Conservation (phyloP, 768 basidiomycete genomes). For the Auricularia sp. region DNA sequence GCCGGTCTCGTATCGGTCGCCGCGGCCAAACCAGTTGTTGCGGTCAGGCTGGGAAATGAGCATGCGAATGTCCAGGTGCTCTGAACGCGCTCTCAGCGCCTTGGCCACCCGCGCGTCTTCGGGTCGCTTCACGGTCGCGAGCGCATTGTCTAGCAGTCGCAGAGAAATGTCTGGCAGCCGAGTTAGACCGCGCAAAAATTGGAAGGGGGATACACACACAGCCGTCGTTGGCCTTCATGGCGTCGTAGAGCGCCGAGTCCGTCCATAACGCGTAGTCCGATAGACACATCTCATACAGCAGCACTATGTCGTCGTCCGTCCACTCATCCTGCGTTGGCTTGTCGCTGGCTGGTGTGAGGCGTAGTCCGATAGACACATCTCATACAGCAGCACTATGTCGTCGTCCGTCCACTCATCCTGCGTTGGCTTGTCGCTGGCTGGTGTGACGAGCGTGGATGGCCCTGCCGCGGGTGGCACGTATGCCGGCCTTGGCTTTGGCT, state of each 20-base stretch:
- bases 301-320: constrained; percentile 35
- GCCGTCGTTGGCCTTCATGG: constrained; percentile 33
- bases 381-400: constrained; percentile 41
- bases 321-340: background rate
- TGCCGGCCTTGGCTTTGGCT: too few relatives aligned
- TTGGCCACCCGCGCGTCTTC: constrained; percentile 44
- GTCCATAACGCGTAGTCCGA: constrained; percentile 63
- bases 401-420: constrained; percentile 17
- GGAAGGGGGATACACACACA: constrained; percentile 10
- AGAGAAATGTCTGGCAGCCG: constrained; percentile 32
- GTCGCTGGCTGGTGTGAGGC: constrained; percentile 11
- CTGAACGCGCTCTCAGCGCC: constrained; percentile 42
- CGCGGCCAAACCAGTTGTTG: constrained; percentile 18
- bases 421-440: background rate
- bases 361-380: constrained; percentile 61
- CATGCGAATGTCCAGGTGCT: constrained; percentile 49
- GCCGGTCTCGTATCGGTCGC: constrained; percentile 27
- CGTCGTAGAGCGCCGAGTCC: constrained; percentile 42
- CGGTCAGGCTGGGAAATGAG: constrained; percentile 35
- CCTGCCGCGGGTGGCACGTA: too few relatives aligned
- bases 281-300: constrained; percentile 47
- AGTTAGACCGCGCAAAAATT: constrained; percentile 41
- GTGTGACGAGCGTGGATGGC: background rate
- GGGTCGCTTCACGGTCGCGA: constrained; percentile 15
- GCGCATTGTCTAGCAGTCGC: constrained; percentile 9